Conservation (phyloP, 2,329 filamentous ascomycete species). For the Ophiostoma pallidulum region DNA sequence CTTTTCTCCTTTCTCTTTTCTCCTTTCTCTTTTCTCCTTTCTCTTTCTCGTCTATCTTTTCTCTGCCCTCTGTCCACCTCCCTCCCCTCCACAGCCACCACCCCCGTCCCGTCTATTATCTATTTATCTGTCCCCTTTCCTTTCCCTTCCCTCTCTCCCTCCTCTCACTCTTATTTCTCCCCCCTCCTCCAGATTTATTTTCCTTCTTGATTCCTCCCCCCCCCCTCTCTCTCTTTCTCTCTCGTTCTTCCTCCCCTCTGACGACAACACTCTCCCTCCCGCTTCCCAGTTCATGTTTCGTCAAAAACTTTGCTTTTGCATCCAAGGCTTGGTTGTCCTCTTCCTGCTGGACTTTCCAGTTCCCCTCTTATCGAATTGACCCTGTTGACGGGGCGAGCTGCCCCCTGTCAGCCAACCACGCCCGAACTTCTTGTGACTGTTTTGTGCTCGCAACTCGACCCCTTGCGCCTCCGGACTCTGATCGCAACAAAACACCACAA, state of each 20-base stretch:
- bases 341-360: neutral
- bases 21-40: neutral
- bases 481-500: too few species aligned
- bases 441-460: neutral
- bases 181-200: neutral
- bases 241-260: neutral
- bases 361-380: neutral
- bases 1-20: neutral
- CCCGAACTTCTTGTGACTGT: neutral
- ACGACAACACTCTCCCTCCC: too few species aligned
- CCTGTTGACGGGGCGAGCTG: constrained; percentile 2
- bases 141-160: neutral
- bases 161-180: neutral
- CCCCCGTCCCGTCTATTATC: constrained; percentile 2
- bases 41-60: neutral
- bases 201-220: neutral
- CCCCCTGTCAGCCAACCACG: constrained; percentile 2
- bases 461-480: too few species aligned
- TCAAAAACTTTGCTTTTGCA: neutral
- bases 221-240: neutral
- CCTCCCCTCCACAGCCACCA: neutral
- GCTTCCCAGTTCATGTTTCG: neutral
- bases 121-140: neutral
- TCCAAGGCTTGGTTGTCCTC: neutral
- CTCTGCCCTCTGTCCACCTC: neutral